These are phyloP conservation scores for Dentipellis fragilis DNA, from an alignment of 768 basidiomycete genomes.

Conservation along the genomic window DNA sequence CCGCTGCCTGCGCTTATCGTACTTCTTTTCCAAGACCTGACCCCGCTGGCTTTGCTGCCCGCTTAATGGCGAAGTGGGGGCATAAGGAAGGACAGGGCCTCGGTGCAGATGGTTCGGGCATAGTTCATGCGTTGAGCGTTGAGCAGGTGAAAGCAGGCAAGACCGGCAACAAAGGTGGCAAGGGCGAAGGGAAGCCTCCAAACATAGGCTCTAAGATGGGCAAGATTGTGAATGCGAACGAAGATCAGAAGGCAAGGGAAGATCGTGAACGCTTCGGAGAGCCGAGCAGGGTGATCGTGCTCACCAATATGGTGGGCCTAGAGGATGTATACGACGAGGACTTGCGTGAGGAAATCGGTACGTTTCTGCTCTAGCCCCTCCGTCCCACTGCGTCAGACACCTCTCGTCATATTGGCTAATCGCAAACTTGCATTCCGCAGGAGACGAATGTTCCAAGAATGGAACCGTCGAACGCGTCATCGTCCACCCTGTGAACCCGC, in stretches of 20 bases:
- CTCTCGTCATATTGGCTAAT: neutral
- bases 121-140: constrained; percentile 81
- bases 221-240: constrained; percentile 84
- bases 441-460: constrained; percentile 86
- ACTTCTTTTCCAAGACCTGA: constrained; percentile 33
- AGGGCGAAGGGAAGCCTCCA: constrained; percentile 28
- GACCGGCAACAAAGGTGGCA: constrained; percentile 25
- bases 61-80: constrained; percentile 94
- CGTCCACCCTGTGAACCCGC: constrained; percentile 67
- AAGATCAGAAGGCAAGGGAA: constrained; percentile 67
- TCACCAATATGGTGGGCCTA: constrained; percentile 81
- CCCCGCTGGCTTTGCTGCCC: constrained; percentile 69
- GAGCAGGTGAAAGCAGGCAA: constrained; percentile 46
- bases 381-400: neutral
- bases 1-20: neutral
- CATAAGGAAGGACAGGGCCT: constrained; percentile 92
- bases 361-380: constrained; percentile 13
- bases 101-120: constrained; percentile 75
- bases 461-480: constrained; percentile 88
- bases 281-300: constrained; percentile 79
- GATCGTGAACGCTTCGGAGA: constrained; percentile 80
- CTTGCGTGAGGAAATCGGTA: constrained; percentile 80
- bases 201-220: constrained; percentile 64
- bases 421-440: constrained; percentile 25
- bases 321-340: constrained; percentile 85